Base-by-base conservation (phyloP, 495 filamentous ascomycete genomes). In the Talaromyces stipitatus region DNA sequence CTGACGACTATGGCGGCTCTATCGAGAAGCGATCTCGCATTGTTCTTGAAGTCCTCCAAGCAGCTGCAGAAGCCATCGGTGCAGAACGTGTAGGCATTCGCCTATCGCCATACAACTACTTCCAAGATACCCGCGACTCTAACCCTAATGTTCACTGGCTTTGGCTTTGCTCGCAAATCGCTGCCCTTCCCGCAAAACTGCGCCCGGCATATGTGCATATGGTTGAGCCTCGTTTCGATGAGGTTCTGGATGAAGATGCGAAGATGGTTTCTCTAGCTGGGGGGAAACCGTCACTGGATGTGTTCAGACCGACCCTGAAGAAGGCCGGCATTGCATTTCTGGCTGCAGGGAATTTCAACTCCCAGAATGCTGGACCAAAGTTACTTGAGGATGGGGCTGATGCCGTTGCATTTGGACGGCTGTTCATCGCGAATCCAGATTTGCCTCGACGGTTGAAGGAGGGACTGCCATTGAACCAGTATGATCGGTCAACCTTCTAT, bases 401-500 rank as follows among this genome's bases (percentile, higher is more conserved):
- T 2, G 50, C 50, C 30, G 65, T 82, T 56, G 79, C 75, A 0
- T 86, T 86, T 69, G 87, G 87, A 14, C 67, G 84, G 32, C 76
- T 73, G 41, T 92, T 83, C 61, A 86, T 87, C 55, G 73, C 85
- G 54, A 92, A 81, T 55, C 88, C 88, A 2, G 88, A 91, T 67
- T 63, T 92, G 62, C 74, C 80, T 2, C 88, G 82, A 63, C 72
- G 83, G 55, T 55, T 91, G 11, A 68, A 77, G 67, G 65, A 84
- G 50, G 79, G 78, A 0, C 72, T 89, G 38, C 63, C 67, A 27
- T 68, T 90, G 46, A 72, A 67, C 23, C 66, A 65, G 23, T 89
- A 87, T 64, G 65, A 89, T 54, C 67, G 82, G 3, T 63, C 69
- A 0, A 77, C 73, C 0, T 89, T 91, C 63, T 91, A 91, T 60